Base-by-base conservation (phyloP, 2,329 filamentous ascomycete species). In the Microcera coccophila region DNA sequence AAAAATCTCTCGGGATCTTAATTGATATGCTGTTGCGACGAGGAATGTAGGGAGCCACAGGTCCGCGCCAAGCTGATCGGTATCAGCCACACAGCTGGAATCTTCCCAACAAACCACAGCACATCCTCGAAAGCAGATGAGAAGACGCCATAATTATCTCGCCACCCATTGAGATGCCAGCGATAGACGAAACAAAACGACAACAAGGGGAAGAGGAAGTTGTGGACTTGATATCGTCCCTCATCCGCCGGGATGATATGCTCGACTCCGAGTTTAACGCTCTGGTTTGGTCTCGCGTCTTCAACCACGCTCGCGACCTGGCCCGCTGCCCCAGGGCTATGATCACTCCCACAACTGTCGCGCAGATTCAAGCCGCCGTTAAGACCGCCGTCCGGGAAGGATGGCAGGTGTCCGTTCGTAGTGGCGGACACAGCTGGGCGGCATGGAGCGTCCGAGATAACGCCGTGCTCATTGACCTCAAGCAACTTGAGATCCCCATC, bases 361-460 rank as follows among this genome's bases (percentile, higher is more conserved):
- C 15, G 5, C 65, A 73, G 44, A 57, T 75, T 9, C 46, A 62
- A 5, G 51, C 55, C 18, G 69, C 69, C 1, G 66, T 73, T 0
- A 52, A 59, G 12, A 53, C 73, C 4, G 72, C 72, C 4, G 58
- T 60, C 7, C 12, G 33, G 20, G 31, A 45, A 11, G 38, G 39
- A 3, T 37, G 32, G 45, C 63, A 68, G 3, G 59, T 76, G 2
- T 72, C 71, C 2, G 64, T 76, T 4, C 65, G 72, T 3, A 71
- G 70, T 5, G 73, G 74, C 4, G 73, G 74, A 0, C 73, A 76
- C 45, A 66, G 61, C 44, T 75, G 70, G 68, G 70, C 72, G 1
- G 72, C 66, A 0, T 76, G 72, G 72, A 72, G 68, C 44, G 66
- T 76, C 0, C 62, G 71, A 14, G 68, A 73, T 11, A 62, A 70